Conservation (phyloP, 495 filamentous ascomycete species). For the Endocarpon pusillum region DNA sequence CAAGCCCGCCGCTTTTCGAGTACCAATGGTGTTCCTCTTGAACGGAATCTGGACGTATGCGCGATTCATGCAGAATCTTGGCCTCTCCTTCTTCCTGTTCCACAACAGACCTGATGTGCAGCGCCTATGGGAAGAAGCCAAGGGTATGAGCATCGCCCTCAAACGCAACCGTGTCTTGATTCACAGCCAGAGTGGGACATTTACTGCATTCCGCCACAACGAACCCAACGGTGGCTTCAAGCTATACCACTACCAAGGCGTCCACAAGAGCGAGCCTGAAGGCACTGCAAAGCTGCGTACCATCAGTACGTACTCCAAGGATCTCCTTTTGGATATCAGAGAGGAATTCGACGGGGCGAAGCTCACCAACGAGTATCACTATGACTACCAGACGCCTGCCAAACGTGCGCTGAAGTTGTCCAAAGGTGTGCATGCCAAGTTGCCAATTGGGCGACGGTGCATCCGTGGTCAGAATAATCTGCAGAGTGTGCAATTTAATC, state of each 20-base stretch:
- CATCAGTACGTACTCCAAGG: constrained; percentile 30
- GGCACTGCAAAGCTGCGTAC: constrained; percentile 23
- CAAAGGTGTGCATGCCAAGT: constrained; percentile 15
- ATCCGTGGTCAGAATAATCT: constrained; percentile 28
- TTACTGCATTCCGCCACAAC: constrained; percentile 30
- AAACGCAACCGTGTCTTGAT: constrained; percentile 28
- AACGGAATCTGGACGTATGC: constrained; percentile 34
- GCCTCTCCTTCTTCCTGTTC: constrained; percentile 32
- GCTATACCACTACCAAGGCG: constrained; percentile 28
- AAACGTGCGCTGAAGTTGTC: constrained; percentile 19
- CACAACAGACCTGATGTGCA: constrained; percentile 27
- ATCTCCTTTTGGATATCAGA: constrained; percentile 28
- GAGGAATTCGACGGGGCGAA: constrained; percentile 31
- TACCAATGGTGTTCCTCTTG: constrained; percentile 21
- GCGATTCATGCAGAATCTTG: constrained; percentile 20
- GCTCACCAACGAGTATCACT: constrained; percentile 32
- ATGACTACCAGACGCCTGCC: constrained; percentile 24
- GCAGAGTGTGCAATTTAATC: constrained; percentile 35
- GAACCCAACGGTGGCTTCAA: constrained; percentile 24
- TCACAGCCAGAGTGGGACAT: constrained; percentile 27
- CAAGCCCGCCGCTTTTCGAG: constrained; percentile 19
- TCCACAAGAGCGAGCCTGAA: constrained; percentile 26
- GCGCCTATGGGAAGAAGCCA: constrained; percentile 28
- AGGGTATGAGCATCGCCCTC: constrained; percentile 28
- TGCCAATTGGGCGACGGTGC: constrained; percentile 32